Evolutionary conservation across 768 basidiomycete genomes (phyloP), one percentile per base, ranked within the genome.

Genomic region (Boletellus sp.): DNA sequence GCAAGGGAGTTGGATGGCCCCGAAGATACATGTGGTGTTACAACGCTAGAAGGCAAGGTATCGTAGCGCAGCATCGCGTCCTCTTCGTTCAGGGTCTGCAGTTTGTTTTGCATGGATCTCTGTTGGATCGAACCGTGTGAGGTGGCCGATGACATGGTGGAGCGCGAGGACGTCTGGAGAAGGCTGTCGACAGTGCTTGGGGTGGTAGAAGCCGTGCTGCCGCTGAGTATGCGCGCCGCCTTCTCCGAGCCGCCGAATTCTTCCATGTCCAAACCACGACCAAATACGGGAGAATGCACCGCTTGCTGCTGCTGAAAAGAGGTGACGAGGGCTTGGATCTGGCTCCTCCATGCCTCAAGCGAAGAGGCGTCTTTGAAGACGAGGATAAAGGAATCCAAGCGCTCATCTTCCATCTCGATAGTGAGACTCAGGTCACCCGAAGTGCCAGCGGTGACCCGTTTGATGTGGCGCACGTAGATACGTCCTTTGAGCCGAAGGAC

Each of bases 351-450:
- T 1, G 87, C 78, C 62, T 97, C 92, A 50, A 96, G 77, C 2
- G 87, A 87, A n/a, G 83, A 74, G 26, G 89, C 83, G 47, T 98
- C 91, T 63, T 86, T 88, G 79, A 96, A 99, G 60, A 93, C 87
- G 41, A 99, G 79, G 68, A 97, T 95, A 72, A 99, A 98, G 44
- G 88, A 90, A 53, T 96, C 94, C 48, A 96, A 74, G 32, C 78
- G 76, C 62, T 95, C 92, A 64, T 98, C 95, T 71, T 94, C 91
- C 94, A 99, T 97, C 60, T 92, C 87, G 62, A 99, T 95, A 5
- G 95, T 96, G 54, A 98, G 77, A 64, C 91, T 94, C 73, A 96
- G 78, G 67, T 95, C 94, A 31, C 85, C 85, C 9, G 81, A 76
- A 3, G 85, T 86, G 31, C 84, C 84, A 51, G 93, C 87, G 24